A percentile compares a stretch with the other conserved stretches of the same genome.
Conservation (phyloP, 2,329 filamentous ascomycete species). For the Aureobasidium sp. region DNA sequence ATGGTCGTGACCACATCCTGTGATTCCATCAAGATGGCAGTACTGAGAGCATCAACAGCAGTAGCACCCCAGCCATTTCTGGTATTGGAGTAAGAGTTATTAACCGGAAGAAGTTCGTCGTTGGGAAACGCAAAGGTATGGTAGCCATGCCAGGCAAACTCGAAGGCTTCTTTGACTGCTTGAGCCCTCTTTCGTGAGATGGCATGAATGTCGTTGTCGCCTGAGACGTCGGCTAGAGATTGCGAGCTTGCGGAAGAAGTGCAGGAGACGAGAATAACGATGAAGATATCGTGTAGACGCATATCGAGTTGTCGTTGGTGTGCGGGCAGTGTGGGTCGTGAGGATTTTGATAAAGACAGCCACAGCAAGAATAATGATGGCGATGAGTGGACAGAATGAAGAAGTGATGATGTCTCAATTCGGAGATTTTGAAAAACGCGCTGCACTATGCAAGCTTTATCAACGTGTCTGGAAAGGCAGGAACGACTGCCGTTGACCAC, state of each 20-base stretch:
- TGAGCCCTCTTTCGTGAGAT: constrained; percentile 17
- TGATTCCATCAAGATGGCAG: constrained; percentile 69
- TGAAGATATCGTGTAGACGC: neutral
- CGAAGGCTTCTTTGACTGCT: constrained; percentile 61
- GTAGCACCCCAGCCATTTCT: constrained; percentile 80
- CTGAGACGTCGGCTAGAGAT: neutral
- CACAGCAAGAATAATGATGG: neutral
- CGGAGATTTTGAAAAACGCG: too few species aligned
- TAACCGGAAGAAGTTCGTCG: constrained; percentile 64
- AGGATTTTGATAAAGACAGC: neutral
- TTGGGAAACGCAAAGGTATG: constrained; percentile 60
- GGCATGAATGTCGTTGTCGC: neutral
- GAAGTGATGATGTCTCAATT: neutral
- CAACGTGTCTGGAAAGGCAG: neutral
- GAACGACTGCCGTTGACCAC: neutral
- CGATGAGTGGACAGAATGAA: neutral
- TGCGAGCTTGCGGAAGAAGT: neutral
- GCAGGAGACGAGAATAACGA: neutral
- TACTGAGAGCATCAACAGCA: constrained; percentile 71
- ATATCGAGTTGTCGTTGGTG: neutral
- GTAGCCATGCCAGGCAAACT: constrained; percentile 58
- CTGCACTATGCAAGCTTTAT: neutral
- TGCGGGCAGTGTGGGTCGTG: too few species aligned
- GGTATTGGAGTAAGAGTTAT: constrained; percentile 58
- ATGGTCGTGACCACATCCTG: constrained; percentile 61